Percentiles rank a stretch among this genome's conserved stretches.
Conservation (phyloP, 2,329 filamentous ascomycete species). For the Fusarium chuoi region DNA sequence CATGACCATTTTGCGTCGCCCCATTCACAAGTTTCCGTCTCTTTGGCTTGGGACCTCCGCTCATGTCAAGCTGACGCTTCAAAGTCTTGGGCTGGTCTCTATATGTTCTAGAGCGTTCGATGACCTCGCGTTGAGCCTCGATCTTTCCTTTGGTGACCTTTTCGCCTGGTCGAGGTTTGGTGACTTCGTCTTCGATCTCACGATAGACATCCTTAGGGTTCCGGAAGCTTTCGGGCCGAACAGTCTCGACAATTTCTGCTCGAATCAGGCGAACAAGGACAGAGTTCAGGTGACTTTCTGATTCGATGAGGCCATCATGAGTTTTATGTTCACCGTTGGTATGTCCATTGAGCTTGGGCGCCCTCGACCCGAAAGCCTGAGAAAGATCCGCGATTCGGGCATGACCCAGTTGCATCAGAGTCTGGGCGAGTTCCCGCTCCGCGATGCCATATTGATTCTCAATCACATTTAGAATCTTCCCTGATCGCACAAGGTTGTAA, state of each 20-base stretch:
- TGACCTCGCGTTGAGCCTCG: constrained; percentile 68
- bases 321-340: constrained; percentile 49
- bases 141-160: constrained; percentile 70
- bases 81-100: constrained; percentile 62
- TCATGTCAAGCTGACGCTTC: constrained; percentile 62
- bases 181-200: constrained; percentile 72
- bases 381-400: constrained; percentile 76
- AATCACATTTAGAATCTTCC: constrained; percentile 82
- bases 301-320: constrained; percentile 53
- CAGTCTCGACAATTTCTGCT: constrained; percentile 74
- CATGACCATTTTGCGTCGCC: constrained; percentile 43
- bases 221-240: constrained; percentile 66
- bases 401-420: constrained; percentile 80
- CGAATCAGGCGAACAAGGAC: constrained; percentile 67
- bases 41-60: constrained; percentile 57
- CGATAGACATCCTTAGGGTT: constrained; percentile 69
- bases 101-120: constrained; percentile 63
- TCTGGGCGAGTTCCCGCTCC: constrained; percentile 79
- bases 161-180: constrained; percentile 58
- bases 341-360: constrained; percentile 49
- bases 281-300: constrained; percentile 60
- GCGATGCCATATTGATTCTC: constrained; percentile 78
- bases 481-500: constrained; percentile 83
- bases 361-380: constrained; percentile 65
- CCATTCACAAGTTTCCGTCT: constrained; percentile 66